Evolutionary conservation across 140 eudicot species (phyloP).

Genomic region (Erigeron philadelphicus): DNA sequence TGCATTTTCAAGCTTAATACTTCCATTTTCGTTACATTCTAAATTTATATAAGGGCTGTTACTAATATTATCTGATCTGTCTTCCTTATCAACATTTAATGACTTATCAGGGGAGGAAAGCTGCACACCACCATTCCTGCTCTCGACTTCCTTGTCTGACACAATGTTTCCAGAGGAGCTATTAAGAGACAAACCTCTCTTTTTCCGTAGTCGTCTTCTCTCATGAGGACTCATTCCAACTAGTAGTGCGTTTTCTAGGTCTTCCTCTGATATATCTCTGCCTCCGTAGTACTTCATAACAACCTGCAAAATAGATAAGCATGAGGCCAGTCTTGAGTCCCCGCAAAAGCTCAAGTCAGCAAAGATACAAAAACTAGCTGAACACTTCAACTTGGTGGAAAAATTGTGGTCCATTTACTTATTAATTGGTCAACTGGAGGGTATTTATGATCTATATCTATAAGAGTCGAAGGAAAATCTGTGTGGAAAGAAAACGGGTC

Average conservation of each 20-base stretch:
- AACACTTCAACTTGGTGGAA: neutral
- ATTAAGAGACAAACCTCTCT: slow-evolving; percentile 40
- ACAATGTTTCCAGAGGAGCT: slow-evolving; percentile 19
- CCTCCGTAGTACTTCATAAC: slow-evolving; percentile 88
- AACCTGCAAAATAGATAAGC: slow-evolving; percentile 38
- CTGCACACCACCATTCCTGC: slow-evolving; percentile 4
- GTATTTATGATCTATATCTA: no score
- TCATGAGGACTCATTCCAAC: slow-evolving; percentile 94
- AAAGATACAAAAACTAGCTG: neutral
- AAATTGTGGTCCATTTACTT: no score
- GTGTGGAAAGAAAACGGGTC: no score
- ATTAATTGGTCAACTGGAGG: no score
- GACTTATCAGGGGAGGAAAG: neutral
- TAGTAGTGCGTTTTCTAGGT: slow-evolving; percentile 70
- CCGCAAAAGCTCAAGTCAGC: neutral
- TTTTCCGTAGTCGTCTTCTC: slow-evolving; percentile 62
- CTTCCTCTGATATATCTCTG: slow-evolving; percentile 65
- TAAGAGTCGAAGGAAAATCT: no score
- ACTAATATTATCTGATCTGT: neutral
- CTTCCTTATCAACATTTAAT: slow-evolving; percentile 4
- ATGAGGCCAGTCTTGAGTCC: neutral
- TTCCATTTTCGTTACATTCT: slow-evolving; percentile 6
- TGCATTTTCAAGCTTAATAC: slow-evolving; percentile 12
- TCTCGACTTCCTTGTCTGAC: slow-evolving; percentile 18
- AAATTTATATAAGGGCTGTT: no score